Evolutionary conservation across 306 rosid genomes (phyloP).

Genomic region (Dalbergia cochinchinensis): DNA sequence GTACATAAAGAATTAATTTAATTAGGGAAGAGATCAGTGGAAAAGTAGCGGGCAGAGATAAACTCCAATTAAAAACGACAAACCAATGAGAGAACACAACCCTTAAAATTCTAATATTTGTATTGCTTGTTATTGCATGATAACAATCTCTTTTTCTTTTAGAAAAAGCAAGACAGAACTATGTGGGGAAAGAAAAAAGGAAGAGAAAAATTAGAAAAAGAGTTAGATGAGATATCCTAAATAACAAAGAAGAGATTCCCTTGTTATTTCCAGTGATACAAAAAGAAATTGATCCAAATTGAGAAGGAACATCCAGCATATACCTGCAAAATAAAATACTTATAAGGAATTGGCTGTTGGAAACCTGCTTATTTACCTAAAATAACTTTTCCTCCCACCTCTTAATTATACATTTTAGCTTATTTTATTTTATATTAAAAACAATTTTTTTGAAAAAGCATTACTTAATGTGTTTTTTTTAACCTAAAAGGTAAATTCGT

Average conservation of each 20-base stretch:
- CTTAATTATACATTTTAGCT: too few species aligned
- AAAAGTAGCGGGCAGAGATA: conserved; percentile 5
- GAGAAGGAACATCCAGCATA: conserved; percentile 10
- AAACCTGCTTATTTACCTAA: too few species aligned
- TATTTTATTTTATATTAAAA: too few species aligned
- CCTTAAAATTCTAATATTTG: background rate
- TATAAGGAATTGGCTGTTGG: conserved; percentile 16
- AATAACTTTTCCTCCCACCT: too few species aligned
- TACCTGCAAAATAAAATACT: background rate
- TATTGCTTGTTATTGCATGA: conserved; percentile 29
- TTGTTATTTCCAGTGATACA: conserved; percentile 1
- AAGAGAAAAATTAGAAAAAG: background rate
- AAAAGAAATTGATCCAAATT: conserved; percentile 1
- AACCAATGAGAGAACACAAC: background rate
- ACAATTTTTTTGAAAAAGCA: too few species aligned
- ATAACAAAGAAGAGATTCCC: background rate
- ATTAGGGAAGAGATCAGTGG: background rate
- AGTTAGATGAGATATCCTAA: background rate
- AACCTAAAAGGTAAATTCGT: too few species aligned
- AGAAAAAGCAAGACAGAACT: background rate
- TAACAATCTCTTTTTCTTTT: background rate
- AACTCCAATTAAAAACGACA: too few species aligned
- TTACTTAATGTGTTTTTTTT: too few species aligned
- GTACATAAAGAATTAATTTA: background rate
- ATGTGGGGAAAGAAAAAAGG: background rate